phyloP scores from a whole-genome alignment of 345 rosid genomes.

The Eucalyptus shirleyi region DNA sequence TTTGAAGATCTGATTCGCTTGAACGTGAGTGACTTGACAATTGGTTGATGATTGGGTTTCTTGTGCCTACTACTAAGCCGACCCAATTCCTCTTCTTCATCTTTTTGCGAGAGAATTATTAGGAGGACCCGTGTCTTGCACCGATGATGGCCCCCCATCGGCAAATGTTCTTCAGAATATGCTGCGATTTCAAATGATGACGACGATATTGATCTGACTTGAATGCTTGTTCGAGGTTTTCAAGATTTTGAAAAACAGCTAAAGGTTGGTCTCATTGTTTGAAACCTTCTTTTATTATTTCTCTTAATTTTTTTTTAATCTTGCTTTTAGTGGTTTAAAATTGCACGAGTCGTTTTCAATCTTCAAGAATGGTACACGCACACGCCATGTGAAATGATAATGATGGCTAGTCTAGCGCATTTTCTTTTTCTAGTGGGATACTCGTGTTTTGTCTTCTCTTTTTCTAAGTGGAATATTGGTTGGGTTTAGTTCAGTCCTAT shows the following conservation, averaged over 20 bases:
- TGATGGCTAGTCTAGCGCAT: background rate
- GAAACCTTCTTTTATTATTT: background rate
- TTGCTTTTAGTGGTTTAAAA: background rate
- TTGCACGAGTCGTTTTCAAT: background rate
- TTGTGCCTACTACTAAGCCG: background rate
- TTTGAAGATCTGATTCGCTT: background rate
- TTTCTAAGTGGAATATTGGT: background rate
- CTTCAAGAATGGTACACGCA: background rate
- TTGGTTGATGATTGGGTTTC: background rate
- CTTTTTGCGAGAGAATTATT: background rate
- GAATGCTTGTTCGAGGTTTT: background rate
- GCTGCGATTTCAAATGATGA: background rate
- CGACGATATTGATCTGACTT: background rate
- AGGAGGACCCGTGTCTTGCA: background rate
- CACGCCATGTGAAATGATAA: background rate
- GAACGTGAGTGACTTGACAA: background rate
- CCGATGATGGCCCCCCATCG: background rate
- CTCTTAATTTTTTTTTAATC: background rate
- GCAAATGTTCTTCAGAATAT: background rate
- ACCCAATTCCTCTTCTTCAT: background rate
- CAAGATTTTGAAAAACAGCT: background rate
- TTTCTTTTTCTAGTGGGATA: background rate
- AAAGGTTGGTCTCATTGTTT: background rate
- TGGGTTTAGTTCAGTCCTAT: background rate
- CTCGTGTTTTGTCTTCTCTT: background rate